phyloP scores from a whole-genome alignment of 164 flowering plant species.

The Sedum album region DNA sequence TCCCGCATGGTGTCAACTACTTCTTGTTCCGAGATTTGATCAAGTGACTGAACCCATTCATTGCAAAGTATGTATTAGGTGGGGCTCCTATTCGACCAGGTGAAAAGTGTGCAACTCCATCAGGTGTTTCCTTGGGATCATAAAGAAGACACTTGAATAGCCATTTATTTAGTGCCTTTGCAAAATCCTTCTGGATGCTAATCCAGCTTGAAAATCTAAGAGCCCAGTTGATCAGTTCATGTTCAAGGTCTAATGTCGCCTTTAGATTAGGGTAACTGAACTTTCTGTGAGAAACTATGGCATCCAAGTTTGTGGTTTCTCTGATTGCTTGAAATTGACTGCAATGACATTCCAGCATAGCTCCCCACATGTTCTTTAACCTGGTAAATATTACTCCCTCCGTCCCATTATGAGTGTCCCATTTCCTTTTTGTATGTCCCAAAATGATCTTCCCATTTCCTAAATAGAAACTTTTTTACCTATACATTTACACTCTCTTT shows the following conservation, averaged over 20 bases:
- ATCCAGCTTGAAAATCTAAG: constrained; percentile 48
- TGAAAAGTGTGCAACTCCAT: constrained; percentile 60
- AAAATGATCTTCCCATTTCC: too few species aligned
- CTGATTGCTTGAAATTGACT: constrained; percentile 44
- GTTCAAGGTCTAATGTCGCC: constrained; percentile 42
- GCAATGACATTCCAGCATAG: constrained; percentile 64
- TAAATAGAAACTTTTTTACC: too few species aligned
- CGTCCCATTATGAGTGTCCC: too few species aligned
- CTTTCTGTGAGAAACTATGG: constrained; percentile 35
- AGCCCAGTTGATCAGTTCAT: constrained; percentile 49
- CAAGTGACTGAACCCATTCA: constrained; percentile 59
- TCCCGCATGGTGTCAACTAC: constrained; percentile 46
- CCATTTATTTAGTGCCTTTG: constrained; percentile 49
- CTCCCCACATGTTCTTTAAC: constrained; percentile 59
- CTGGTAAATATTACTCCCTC: constrained; percentile 28
- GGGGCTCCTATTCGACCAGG: constrained; percentile 74
- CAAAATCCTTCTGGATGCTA: constrained; percentile 46
- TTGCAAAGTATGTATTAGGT: constrained; percentile 47
- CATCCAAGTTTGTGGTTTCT: constrained; percentile 42
- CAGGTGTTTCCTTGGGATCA: constrained; percentile 60
- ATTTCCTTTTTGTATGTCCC: too few species aligned
- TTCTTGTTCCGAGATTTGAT: constrained; percentile 52
- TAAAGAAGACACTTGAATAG: constrained; percentile 49
- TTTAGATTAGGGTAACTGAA: constrained; percentile 38
- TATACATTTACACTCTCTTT: too few species aligned